phyloP scores from a whole-genome alignment of 2,329 filamentous ascomycete species.

The Lecanicillium sp. region DNA sequence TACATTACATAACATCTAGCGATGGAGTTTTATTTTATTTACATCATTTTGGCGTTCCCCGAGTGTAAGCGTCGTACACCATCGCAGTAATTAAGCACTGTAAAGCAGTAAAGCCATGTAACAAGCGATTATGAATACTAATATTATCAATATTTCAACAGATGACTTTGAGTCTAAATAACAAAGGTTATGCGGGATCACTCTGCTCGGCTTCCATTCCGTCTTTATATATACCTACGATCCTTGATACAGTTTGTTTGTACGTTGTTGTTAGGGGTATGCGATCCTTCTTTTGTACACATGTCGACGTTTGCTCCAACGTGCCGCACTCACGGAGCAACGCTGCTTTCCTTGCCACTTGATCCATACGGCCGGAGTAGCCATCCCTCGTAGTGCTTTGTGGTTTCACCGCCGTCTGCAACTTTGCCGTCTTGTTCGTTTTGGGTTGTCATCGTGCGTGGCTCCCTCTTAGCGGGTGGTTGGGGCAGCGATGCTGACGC shows the following conservation, averaged over 20 bases:
- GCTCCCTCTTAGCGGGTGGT: constrained; percentile 29
- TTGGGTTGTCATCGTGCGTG: constrained; percentile 9
- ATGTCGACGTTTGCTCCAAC: constrained; percentile 1
- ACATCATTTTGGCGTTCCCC: background rate
- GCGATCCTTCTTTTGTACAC: background rate
- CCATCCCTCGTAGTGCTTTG: constrained; percentile 33
- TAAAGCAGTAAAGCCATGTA: too few relatives aligned
- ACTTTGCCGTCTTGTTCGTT: background rate
- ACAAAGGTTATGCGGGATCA: too few relatives aligned
- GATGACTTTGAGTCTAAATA: too few relatives aligned
- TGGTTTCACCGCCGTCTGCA: constrained; percentile 21
- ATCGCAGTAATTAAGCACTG: too few relatives aligned
- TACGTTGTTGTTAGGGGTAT: too few relatives aligned
- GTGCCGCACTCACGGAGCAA: constrained; percentile 8
- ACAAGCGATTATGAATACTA: too few relatives aligned
- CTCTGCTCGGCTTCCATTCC: background rate
- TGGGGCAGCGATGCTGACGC: constrained; percentile 33
- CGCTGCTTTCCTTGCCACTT: constrained; percentile 16
- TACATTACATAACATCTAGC: constrained; percentile 8
- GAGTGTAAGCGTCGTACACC: background rate
- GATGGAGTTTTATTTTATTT: constrained; percentile 10
- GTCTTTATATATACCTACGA: background rate
- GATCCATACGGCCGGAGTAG: constrained; percentile 31
- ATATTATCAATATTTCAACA: too few relatives aligned
- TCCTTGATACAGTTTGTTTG: background rate